Base-by-base conservation (phyloP, 768 basidiomycete species). In the Termitomyces sp. region DNA sequence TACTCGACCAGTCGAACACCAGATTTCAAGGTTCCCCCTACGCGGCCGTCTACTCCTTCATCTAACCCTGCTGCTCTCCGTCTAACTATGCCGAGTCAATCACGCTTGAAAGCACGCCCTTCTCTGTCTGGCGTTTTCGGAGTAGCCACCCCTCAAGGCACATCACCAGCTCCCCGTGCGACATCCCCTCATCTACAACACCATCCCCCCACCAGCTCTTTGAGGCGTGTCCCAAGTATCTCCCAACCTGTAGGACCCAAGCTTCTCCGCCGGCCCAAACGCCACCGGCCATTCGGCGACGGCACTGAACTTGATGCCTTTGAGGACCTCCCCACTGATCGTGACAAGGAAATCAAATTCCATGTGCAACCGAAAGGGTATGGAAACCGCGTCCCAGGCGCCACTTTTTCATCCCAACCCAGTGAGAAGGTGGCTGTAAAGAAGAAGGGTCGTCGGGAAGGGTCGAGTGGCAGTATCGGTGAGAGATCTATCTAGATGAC, bases 241-340 rank as follows among this genome's bases (percentile, higher is more conserved):
- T 70, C 75, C 43, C 72, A 68, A 35, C 75, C 78, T 32, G 64
- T 80, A 3, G 76, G 74, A 32, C 82, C 88, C 6, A 90, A 85
- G 70, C 69, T 91, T 12, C 72, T 94, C 23, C 82, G 86, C 50
- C 77, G 84, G 60, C 91, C 91, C 12, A 94, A 92, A 70, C 86
- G 89, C 36, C 80, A 79, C 57, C 77, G 83, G 50, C 82, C 82
- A 13, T 94, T 87, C 63, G 91, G 91, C 5, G 89, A 93, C 64
- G 94, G 94, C 13, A 94, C 91, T 10, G 94, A 96, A 67, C 73
- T 97, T 50, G 94, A 97, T 63, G 84, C 70, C 3, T 80, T 97
- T 54, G 94, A 95, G 25, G 94, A 97, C 68, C 79, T 96, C 39
- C 86, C 85, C 7, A 90, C 91, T 10, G 89, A 94, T 64, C 78